phyloP scores from a whole-genome alignment of 306 rosid genomes.

The Cucumis hystrix region DNA sequence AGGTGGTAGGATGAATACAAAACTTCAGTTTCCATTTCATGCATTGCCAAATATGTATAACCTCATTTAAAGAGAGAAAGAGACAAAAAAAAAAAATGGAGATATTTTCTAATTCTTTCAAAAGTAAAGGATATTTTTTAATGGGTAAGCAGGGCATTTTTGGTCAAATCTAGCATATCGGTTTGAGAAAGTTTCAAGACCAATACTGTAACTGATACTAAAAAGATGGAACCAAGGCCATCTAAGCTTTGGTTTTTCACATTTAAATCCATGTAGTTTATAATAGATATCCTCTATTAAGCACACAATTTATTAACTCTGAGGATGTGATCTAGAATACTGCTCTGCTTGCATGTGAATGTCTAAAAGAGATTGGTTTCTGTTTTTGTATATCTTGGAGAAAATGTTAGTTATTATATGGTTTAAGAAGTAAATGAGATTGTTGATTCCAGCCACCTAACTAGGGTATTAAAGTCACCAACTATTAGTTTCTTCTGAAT shows the following conservation, averaged over 20 bases:
- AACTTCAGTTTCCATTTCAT: background rate
- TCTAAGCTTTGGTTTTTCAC: background rate
- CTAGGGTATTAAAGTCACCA: background rate
- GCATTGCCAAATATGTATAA: slow-evolving; percentile 11
- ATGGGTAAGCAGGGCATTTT: background rate
- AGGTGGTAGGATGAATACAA: background rate
- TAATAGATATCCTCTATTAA: background rate
- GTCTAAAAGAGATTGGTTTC: background rate
- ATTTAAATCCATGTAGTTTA: background rate
- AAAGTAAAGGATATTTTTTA: background rate
- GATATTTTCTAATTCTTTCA: background rate
- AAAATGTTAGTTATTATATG: too few relatives aligned
- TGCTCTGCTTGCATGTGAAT: background rate
- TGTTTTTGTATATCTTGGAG: background rate
- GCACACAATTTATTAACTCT: background rate
- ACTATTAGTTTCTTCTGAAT: background rate
- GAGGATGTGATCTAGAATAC: background rate
- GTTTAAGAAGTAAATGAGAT: background rate
- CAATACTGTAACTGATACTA: background rate
- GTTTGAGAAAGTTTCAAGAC: background rate
- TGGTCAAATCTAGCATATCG: background rate
- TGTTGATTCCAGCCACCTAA: background rate
- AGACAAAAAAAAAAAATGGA: background rate
- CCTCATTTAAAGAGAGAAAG: too few relatives aligned
- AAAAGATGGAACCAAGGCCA: background rate